Evolutionary conservation across 805 yeast genomes (phyloP).

Genomic region (Millerago galiae): DNA sequence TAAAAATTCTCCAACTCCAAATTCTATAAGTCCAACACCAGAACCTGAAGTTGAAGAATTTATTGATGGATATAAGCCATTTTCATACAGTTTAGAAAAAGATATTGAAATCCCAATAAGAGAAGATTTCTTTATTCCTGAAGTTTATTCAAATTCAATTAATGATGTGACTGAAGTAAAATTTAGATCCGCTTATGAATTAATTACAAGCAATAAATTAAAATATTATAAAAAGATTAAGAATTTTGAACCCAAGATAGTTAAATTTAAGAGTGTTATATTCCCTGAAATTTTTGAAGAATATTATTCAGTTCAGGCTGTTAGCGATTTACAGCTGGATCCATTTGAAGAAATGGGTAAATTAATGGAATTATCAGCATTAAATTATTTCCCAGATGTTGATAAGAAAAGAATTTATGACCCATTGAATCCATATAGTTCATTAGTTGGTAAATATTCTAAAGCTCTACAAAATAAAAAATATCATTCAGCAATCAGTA

Average conservation of each 20-base stretch:
- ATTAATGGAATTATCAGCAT: conserved; percentile 37
- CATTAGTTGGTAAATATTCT: conserved; percentile 34
- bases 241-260: conserved; percentile 20
- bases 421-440: conserved; percentile 27
- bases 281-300: conserved; percentile 45
- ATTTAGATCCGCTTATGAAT: conserved; percentile 16
- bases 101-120: conserved; percentile 21
- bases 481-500: conserved; percentile 22
- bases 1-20: background rate
- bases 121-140: conserved; percentile 27
- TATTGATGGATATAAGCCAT: conserved; percentile 21
- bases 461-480: conserved; percentile 28
- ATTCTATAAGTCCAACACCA: background rate
- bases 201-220: conserved; percentile 13
- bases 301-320: conserved; percentile 40
- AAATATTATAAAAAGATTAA: conserved; percentile 25
- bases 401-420: conserved; percentile 29
- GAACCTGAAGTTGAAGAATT: conserved; percentile 5
- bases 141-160: conserved; percentile 19
- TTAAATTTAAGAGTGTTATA: conserved; percentile 25
- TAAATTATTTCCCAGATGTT: conserved; percentile 34
- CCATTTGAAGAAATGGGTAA: conserved; percentile 59
- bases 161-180: conserved; percentile 12
- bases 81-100: conserved; percentile 12
- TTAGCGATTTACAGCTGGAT: conserved; percentile 48